A percentile compares a stretch with the other conserved stretches of the same genome.
Evolutionary conservation across 441 rosid species (phyloP).

Genomic region (Corymbia calophylla): DNA sequence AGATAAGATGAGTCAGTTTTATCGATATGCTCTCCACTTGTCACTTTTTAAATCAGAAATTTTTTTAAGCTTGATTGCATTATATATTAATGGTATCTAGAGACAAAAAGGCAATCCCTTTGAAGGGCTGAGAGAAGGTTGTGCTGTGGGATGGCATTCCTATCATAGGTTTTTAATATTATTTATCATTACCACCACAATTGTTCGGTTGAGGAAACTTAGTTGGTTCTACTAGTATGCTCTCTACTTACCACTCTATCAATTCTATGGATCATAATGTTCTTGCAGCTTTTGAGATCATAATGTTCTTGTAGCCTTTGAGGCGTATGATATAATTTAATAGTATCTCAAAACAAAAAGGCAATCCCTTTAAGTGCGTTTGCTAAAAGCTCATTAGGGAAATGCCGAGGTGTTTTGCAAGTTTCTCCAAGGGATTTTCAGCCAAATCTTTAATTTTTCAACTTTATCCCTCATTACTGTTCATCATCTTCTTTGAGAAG

Average conservation of each 20-base stretch:
- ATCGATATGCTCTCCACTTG: background rate
- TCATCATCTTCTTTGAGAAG: too few relatives aligned
- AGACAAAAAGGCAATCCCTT: background rate
- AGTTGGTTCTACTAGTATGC: background rate
- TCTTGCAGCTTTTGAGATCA: background rate
- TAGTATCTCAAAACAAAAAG: background rate
- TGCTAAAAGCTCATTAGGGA: too few relatives aligned
- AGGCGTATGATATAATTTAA: background rate
- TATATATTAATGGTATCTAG: background rate
- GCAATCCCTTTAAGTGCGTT: background rate
- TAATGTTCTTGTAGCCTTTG: background rate
- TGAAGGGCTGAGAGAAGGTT: background rate
- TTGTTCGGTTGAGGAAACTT: background rate
- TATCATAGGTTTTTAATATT: background rate
- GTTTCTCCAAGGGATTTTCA: too few relatives aligned
- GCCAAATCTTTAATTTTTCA: too few relatives aligned
- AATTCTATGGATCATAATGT: background rate
- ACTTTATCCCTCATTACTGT: too few relatives aligned
- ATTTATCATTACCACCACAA: background rate
- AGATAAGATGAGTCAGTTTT: background rate
- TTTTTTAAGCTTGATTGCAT: background rate
- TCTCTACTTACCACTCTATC: background rate
- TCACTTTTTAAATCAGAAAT: background rate
- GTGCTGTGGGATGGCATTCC: background rate
- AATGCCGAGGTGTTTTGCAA: too few relatives aligned